Evolutionary conservation across 192 early-diverging fungal genomes (phyloP), one percentile per base, ranked within the genome.

Genomic region (Backusella australiensis): DNA sequence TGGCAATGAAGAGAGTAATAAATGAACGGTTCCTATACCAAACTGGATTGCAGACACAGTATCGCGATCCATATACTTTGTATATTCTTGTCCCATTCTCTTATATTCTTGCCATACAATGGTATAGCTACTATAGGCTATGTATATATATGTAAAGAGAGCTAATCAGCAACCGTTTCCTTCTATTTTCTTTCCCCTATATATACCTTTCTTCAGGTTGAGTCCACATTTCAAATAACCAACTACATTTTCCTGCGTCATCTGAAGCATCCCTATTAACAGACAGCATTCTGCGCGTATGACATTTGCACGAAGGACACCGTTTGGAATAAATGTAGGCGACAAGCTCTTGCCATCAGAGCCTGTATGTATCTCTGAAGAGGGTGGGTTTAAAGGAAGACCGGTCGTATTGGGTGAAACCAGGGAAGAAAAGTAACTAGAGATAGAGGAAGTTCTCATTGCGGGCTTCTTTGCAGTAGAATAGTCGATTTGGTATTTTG

Each of bases 151-250:
- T 39, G 15, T 44, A 14, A 14, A 44, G 1, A 69, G 0, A 32
- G 32, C 32, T 32, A 72, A 34, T 34, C 29, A 77, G 34, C 35
- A 35, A 9, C 26, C 12, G 0, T 17, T 34, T 70, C 8, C 19
- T 70, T 12, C 26, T 32, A 15, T 36, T 26, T 12, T 29, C 32
- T 53, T 34, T 0, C 4, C 15, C 0, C 6, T 9, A 4, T 26
- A 1, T 44, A 36, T 87, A 87, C 86, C 86, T 81, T 80, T 80
- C 44, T 83, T 79, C 41, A 87, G 38, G 65, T 86, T 86, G 46
- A 88, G 41, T 9, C 85, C 87, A 23, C 79, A 81, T 69, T 86
- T 88, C 4, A 86, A 76, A 74, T 86, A 88, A 7, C 85, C 84
- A 59, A 84, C 75, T 12, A 86, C 78, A 38, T 75, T 86, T 68